These are phyloP conservation scores for Aspergillus taichungensis DNA, from an alignment of 495 filamentous ascomycete species.

Conservation along the genomic window DNA sequence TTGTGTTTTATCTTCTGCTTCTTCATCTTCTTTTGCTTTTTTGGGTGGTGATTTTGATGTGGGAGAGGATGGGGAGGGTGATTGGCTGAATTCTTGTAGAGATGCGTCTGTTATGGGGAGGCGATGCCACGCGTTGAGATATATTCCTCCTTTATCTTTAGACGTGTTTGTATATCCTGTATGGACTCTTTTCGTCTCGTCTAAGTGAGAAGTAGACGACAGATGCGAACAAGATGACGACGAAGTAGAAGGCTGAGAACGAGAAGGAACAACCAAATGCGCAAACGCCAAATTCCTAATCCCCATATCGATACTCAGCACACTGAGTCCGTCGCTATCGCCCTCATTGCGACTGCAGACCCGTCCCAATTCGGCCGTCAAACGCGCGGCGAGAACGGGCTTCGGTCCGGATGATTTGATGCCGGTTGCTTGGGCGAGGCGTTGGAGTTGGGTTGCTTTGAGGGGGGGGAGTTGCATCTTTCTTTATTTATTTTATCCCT, in stretches of 20 bases:
- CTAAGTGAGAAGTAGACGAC: no score
- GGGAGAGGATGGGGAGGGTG: no score
- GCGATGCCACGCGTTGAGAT: conserved; percentile 30
- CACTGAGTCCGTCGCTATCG: conserved; percentile 20
- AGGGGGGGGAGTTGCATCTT: conserved; percentile 26
- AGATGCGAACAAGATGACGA: no score
- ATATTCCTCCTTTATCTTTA: not conserved
- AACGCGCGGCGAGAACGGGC: conserved; percentile 19
- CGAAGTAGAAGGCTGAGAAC: not conserved
- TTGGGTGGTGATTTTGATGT: conserved; percentile 4
- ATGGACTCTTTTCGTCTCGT: no score
- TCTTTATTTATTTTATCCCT: no score
- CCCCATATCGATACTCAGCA: conserved; percentile 84
- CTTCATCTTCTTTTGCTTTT: conserved; percentile 7
- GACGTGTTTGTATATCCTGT: no score
- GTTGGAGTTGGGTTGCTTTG: conserved; percentile 39
- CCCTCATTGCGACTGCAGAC: not conserved
- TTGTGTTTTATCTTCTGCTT: conserved; percentile 9
- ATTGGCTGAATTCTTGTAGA: conserved; percentile 1
- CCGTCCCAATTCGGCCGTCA: conserved; percentile 15
- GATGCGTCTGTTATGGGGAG: conserved; percentile 11
- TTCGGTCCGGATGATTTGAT: conserved; percentile 45
- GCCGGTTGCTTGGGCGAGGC: conserved; percentile 44
- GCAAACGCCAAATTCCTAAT: conserved; percentile 73
- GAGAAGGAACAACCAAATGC: conserved; percentile 21